Evolutionary conservation across 108 stramenopile species (phyloP), one percentile per base, ranked within the genome.

Genomic region (Bacterosira constricta): DNA sequence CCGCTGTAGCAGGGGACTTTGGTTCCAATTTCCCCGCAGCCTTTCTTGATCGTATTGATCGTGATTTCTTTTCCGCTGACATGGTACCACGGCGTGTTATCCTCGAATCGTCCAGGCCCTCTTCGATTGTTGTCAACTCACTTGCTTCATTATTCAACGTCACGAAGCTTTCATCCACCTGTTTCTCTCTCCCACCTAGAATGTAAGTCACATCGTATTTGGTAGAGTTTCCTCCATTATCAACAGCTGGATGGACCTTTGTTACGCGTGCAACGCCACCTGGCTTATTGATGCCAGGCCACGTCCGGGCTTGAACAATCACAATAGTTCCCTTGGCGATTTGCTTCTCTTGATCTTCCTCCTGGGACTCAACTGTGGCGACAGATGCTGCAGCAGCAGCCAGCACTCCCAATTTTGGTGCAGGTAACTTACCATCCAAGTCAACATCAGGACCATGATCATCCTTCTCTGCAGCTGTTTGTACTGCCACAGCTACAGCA

Each of bases 211-310:
- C 83, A 76, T 91, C 84, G 64, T 87, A 94, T 41, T 86, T 70
- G 21, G 46, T 46, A 3, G 85, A 66, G 12, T 69, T 31, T 20
- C 86, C 66, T 27, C 35, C 59, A 36, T 30, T 70, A 17, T 57
- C 45, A n/a, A 26, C 54, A 59, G 69, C 26, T 18, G 63, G 61
- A 56, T 84, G 72, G 7, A 89, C 83, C 36, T 69, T 84, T 32
- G 64, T 69, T 20, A 94, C 75, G 32, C 88, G 71, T 38, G 83
- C 93, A 11, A 91, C 88, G 25, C 93, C 93, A 56, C 96, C 96
- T 2, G 66, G 89, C 70, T 92, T 93, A 74, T 96, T 96, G 18
- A 94, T 86, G 8, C 93, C 93, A 10, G 91, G 87, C 96, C 96
- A 96, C 3, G 90, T 92, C 9, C 96, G 56, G 5, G 90, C 45